phyloP scores from a whole-genome alignment of 2,329 filamentous ascomycete genomes.

The Waltergamsia citrina region DNA sequence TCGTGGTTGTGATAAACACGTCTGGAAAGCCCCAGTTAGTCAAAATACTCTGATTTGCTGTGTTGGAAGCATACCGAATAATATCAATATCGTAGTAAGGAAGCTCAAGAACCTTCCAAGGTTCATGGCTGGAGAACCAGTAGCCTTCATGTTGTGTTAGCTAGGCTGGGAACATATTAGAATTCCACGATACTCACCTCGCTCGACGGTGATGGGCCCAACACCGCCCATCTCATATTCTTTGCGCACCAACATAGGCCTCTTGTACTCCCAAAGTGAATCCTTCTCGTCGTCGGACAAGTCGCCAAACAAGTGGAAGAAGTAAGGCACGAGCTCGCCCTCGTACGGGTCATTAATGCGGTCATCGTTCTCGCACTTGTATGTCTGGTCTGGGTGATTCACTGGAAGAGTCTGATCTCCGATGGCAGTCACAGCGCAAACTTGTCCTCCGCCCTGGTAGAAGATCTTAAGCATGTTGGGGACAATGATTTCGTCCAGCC shows the following conservation, averaged over 20 bases:
- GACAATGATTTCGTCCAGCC: conserved; percentile 30
- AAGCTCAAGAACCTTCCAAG: conserved; percentile 30
- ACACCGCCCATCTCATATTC: conserved; percentile 24
- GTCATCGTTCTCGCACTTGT: conserved; percentile 22
- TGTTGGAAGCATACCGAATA: conserved; percentile 15
- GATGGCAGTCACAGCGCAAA: conserved; percentile 27
- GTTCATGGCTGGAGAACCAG: conserved; percentile 30
- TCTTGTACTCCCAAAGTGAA: conserved; percentile 26
- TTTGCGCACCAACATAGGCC: conserved; percentile 22
- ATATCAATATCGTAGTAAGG: conserved; percentile 31
- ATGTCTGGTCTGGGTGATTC: conserved; percentile 15
- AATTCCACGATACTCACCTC: conserved; percentile 12
- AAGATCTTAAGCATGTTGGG: conserved; percentile 25
- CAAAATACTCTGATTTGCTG: background rate
- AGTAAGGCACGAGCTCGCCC: conserved; percentile 30
- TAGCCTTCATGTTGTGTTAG: too few relatives aligned
- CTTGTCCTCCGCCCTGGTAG: conserved; percentile 23
- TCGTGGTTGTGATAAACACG: conserved; percentile 28
- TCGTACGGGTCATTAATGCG: conserved; percentile 31
- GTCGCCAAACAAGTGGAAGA: conserved; percentile 25
- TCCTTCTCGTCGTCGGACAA: conserved; percentile 21
- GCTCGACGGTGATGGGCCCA: conserved; percentile 29
- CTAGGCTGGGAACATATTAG: too few relatives aligned
- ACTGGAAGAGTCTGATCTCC: conserved; percentile 21
- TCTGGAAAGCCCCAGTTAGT: conserved; percentile 7